phyloP scores from a whole-genome alignment of 2,329 filamentous ascomycete genomes.

The Alternaria metachromatica region DNA sequence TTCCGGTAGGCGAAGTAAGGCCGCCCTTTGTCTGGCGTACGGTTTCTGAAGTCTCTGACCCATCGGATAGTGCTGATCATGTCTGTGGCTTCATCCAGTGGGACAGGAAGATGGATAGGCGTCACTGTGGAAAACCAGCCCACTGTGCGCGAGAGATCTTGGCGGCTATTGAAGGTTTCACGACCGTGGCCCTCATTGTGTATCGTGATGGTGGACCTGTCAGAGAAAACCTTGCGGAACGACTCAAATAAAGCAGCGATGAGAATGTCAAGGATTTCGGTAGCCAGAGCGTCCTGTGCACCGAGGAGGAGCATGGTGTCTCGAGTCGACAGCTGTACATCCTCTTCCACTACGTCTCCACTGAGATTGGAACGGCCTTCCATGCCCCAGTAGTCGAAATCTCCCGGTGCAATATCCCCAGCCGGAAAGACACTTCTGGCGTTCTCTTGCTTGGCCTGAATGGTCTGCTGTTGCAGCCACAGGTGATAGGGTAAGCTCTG shows the following conservation, averaged over 20 bases:
- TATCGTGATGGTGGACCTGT: constrained; percentile 51
- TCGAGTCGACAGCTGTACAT: constrained; percentile 38
- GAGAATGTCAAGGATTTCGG: constrained; percentile 47
- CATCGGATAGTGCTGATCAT: constrained; percentile 42
- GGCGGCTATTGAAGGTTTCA: constrained; percentile 53
- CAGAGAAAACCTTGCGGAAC: constrained; percentile 53
- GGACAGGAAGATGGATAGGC: constrained; percentile 36
- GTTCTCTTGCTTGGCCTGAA: constrained; percentile 35
- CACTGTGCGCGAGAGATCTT: constrained; percentile 58
- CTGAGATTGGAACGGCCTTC: constrained; percentile 39
- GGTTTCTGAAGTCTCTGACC: constrained; percentile 41
- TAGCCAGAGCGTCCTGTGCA: constrained; percentile 42
- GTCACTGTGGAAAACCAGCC: constrained; percentile 59
- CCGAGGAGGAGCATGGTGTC: constrained; percentile 44
- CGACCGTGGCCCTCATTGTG: constrained; percentile 59
- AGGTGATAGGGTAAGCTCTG: constrained; percentile 46
- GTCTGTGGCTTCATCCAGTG: constrained; percentile 33
- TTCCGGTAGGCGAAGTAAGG: constrained; percentile 42
- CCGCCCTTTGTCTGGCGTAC: constrained; percentile 41
- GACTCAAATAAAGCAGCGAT: constrained; percentile 49
- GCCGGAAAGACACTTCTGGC: constrained; percentile 36
- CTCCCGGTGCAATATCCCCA: constrained; percentile 30
- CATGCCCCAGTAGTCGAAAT: constrained; percentile 51
- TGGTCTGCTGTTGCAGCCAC: constrained; percentile 45
- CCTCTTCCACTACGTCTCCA: constrained; percentile 41